A percentile compares a stretch with the other conserved stretches of the same genome.
Conservation (phyloP, 2,329 filamentous ascomycete species). For the Metarhizium sp. region DNA sequence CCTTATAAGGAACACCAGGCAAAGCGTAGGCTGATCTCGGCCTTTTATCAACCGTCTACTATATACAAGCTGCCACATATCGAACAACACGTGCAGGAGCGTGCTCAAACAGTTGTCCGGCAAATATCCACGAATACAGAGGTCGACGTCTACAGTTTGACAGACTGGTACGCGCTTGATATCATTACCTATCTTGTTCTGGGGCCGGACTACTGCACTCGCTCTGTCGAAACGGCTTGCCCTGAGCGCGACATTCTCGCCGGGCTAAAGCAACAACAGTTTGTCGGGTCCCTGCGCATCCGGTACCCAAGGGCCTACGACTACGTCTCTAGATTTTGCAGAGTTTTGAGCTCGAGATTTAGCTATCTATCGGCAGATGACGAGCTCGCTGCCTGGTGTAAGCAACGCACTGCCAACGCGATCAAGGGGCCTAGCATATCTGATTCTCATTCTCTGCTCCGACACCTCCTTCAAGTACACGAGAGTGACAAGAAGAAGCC, state of each 20-base stretch:
- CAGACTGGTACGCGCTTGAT: conserved; percentile 5
- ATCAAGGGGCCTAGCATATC: background rate
- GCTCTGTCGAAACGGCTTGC: background rate
- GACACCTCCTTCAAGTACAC: background rate
- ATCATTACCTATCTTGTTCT: conserved; percentile 4
- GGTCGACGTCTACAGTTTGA: conserved; percentile 2
- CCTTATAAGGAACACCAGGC: conserved; percentile 2
- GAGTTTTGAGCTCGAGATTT: background rate
- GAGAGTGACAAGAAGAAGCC: background rate
- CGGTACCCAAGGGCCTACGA: background rate
- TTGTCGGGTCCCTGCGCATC: background rate
- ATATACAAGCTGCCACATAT: conserved; percentile 6
- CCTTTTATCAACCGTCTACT: conserved; percentile 5
- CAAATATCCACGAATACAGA: background rate
- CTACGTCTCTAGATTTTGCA: background rate
- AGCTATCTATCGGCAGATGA: conserved; percentile 4
- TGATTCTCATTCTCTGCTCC: conserved; percentile 1
- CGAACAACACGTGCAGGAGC: conserved; percentile 3
- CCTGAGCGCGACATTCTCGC: conserved; percentile 2
- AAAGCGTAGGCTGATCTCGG: conserved; percentile 5
- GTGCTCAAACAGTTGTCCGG: background rate
- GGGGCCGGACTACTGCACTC: conserved; percentile 2
- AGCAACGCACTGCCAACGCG: conserved; percentile 1
- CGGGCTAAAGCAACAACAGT: conserved; percentile 5
- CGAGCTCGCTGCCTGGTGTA: conserved; percentile 3